phyloP scores from a whole-genome alignment of 495 filamentous ascomycete species.

The Trichoderma gamsii region DNA sequence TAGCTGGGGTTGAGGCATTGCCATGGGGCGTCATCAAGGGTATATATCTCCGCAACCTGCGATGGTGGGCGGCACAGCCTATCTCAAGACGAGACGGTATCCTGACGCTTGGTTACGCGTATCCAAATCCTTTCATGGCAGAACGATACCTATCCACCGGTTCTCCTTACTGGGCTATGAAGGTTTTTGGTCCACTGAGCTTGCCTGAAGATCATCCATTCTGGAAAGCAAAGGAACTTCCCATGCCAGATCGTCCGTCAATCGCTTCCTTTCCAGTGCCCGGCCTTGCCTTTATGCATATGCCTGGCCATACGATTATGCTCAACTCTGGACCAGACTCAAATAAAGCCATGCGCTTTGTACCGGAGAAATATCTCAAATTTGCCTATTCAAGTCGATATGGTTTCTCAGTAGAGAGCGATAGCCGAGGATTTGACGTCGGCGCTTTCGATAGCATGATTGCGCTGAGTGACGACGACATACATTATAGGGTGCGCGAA shows the following conservation, averaged over 20 bases:
- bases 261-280: background rate
- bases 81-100: background rate
- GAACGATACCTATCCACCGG: background rate
- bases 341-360: constrained; percentile 10
- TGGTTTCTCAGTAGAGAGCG: background rate
- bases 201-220: constrained; percentile 7
- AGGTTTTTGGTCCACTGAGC: constrained; percentile 5
- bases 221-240: background rate
- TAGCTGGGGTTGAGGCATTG: background rate
- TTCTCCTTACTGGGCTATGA: constrained; percentile 3
- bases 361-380: constrained; percentile 7
- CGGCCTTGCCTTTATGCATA: constrained; percentile 2
- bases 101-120: background rate
- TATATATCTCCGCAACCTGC: constrained; percentile 1
- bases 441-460: constrained; percentile 5
- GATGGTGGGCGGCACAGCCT: background rate
- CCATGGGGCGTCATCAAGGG: constrained; percentile 6
- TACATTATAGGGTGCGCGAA: background rate
- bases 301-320: constrained; percentile 4
- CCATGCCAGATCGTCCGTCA: background rate
- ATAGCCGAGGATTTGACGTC: background rate
- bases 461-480: background rate
- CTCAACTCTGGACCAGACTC: background rate
- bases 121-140: background rate
- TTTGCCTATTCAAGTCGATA: constrained; percentile 1